Base-by-base conservation (phyloP, 257 asterid genomes). In the Misopates orontium region DNA sequence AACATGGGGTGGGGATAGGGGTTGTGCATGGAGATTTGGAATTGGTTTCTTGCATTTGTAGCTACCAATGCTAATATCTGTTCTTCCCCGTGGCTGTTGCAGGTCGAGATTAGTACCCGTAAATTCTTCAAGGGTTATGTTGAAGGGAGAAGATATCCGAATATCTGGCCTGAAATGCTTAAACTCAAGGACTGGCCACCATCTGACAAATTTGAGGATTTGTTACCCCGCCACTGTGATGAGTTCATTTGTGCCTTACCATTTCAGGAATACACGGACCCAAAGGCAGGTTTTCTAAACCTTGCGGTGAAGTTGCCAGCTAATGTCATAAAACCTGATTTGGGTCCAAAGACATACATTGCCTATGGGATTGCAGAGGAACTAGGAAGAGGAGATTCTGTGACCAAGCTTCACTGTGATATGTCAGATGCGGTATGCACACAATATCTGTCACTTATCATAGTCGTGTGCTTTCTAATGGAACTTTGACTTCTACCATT, bases 171-270 rank as follows among this genome's bases (percentile, higher is more conserved):
- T 1, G 97, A 86, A 83, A 93, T 93, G 99, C 95, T 93, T 69
- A 93, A 93, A 80, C 96, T 93, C 51, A 90, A 86, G 83, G 99
- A 93, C 73, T 93, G 90, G 90, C 99, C 99, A 5, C 99, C 99
- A 19, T 87, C 94, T 39, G 92, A 90, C 70, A 90, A 84, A 71
- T 93, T 93, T 62, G 97, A 93, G 71, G 80, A 93, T 62, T 64
- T 90, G 63, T 77, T 93, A 77, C 97, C 99, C 1, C 95, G 99
- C 12, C 99, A 93, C 45, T 90, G 95, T 17, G 95, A 93, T 39
- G 97, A 90, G 84, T 93, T 93, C 73, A 79, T 90, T 65, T 66
- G 80, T 22, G 92, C 96, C n/a, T 71, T 93, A 74, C 97, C 99
- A 5, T 93, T 87, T 69, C 94, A 86, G 41, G 99, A 87, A 64